phyloP scores from a whole-genome alignment of 352 stramenopile species.

The Discostella stelligera region DNA sequence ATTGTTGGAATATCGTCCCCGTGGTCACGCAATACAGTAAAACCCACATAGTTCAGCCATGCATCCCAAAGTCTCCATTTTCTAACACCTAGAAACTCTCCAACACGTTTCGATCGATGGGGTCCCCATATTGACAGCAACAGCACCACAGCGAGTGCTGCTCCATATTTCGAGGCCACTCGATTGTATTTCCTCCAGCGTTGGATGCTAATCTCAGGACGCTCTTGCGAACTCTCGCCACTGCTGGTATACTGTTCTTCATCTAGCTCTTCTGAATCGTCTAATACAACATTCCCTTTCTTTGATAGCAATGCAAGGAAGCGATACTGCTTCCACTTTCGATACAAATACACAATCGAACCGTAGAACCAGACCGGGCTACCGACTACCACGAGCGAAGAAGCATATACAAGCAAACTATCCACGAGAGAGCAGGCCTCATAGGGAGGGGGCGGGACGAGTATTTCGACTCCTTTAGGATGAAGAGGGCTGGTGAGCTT shows the following conservation, averaged over 20 bases:
- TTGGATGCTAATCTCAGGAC: constrained; percentile 3
- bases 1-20: constrained; percentile 11
- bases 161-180: constrained; percentile 25
- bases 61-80: constrained; percentile 77
- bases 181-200: constrained; percentile 21
- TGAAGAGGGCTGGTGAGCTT: constrained; percentile 27
- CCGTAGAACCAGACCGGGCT: constrained; percentile 55
- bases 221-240: constrained; percentile 23
- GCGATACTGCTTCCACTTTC: constrained; percentile 45
- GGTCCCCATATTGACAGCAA: constrained; percentile 57
- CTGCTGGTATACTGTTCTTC: constrained; percentile 22
- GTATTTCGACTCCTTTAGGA: constrained; percentile 36
- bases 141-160: constrained; percentile 30
- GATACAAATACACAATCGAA: constrained; percentile 41
- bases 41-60: constrained; percentile 73
- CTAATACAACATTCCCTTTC: neutral
- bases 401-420: constrained; percentile 43
- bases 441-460: constrained; percentile 32
- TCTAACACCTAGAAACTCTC: constrained; percentile 50
- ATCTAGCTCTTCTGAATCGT: neutral
- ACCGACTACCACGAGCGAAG: constrained; percentile 44
- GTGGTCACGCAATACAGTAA: constrained; percentile 67
- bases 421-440: constrained; percentile 42
- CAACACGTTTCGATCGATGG: constrained; percentile 59
- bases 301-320: constrained; percentile 12